These are phyloP conservation scores for Backusella mclennaniae DNA, from an alignment of 192 early-diverging fungal species.

Conservation along the genomic window DNA sequence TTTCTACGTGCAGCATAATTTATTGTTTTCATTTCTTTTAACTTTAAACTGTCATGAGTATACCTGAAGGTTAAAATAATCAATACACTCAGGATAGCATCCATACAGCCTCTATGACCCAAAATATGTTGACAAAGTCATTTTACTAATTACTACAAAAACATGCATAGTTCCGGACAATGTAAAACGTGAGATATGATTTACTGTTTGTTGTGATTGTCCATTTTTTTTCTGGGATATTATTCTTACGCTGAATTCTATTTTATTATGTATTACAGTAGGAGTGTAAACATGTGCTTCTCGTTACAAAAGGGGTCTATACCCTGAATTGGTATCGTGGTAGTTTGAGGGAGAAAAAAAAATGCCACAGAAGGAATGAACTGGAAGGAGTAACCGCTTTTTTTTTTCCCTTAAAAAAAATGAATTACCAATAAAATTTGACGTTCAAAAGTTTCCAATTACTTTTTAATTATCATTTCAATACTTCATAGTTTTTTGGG, in stretches of 20 bases:
- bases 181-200: background rate
- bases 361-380: background rate
- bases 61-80: background rate
- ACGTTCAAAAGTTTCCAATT: too few species aligned
- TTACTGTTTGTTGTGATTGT: background rate
- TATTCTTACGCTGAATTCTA: too few species aligned
- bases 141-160: background rate
- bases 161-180: background rate
- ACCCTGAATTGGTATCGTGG: constrained; percentile 1
- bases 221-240: background rate
- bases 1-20: background rate
- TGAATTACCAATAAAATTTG: background rate
- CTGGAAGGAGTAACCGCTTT: background rate
- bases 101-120: background rate
- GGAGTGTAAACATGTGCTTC: background rate
- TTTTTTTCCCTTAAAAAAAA: background rate
- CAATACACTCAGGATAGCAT: background rate
- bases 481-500: too few species aligned
- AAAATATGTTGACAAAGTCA: background rate
- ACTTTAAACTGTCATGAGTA: background rate
- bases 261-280: background rate
- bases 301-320: background rate
- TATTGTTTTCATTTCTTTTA: background rate
- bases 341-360: background rate
- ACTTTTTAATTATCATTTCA: too few species aligned